Conservation (phyloP, 2,329 filamentous ascomycete genomes). For the Fusarium sp. region DNA sequence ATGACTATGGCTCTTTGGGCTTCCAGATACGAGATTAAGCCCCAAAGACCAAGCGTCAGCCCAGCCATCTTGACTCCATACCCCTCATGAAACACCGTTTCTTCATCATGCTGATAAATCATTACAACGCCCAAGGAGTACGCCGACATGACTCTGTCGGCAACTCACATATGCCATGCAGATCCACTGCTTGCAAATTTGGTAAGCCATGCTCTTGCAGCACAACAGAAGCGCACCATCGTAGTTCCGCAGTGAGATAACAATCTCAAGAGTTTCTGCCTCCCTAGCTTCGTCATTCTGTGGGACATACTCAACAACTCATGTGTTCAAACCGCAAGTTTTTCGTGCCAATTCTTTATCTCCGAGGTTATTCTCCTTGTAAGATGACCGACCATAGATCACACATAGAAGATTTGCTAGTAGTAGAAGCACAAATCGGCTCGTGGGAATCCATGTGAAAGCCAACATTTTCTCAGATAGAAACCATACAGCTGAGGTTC, state of each 20-base stretch:
- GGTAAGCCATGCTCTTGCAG: slow-evolving; percentile 7
- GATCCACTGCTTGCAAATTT: slow-evolving; percentile 25
- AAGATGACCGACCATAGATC: neutral
- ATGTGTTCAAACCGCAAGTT: neutral
- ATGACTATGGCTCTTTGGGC: slow-evolving; percentile 6
- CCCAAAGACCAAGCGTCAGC: neutral
- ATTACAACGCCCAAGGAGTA: neutral
- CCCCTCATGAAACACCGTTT: neutral
- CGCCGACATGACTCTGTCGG: slow-evolving; percentile 22
- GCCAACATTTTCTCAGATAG: neutral
- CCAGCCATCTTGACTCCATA: neutral
- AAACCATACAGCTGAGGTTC: neutral
- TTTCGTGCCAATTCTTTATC: neutral
- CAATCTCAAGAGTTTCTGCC: neutral
- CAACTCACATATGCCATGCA: slow-evolving; percentile 7
- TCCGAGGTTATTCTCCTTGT: neutral
- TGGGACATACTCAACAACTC: neutral
- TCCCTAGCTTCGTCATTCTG: too few species aligned
- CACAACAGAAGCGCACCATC: neutral
- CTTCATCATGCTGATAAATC: slow-evolving; percentile 26
- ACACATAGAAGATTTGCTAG: neutral
- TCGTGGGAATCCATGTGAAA: neutral
- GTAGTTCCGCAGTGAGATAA: neutral
- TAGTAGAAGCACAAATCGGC: neutral
- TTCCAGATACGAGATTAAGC: slow-evolving; percentile 5